Evolutionary conservation across 2,329 filamentous ascomycete species (phyloP).

Genomic region (Ploettnerulaceae sp.): DNA sequence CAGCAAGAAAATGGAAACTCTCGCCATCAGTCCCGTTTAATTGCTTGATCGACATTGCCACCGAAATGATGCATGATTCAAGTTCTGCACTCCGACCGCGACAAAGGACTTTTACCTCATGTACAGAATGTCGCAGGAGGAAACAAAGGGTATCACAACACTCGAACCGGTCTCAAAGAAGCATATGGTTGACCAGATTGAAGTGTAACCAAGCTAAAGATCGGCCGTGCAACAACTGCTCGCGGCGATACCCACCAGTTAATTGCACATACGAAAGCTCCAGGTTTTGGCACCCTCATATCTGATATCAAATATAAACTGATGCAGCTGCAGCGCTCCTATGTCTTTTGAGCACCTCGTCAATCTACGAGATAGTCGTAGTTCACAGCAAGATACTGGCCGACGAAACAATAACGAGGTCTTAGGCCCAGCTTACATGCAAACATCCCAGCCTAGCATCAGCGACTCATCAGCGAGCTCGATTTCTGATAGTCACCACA

Average conservation of each 20-base stretch:
- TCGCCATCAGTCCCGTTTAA: slow-evolving; percentile 2
- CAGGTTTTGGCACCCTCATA: slow-evolving; percentile 12
- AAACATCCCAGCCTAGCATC: slow-evolving; percentile 11
- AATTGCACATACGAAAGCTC: slow-evolving; percentile 24
- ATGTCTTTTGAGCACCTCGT: slow-evolving; percentile 13
- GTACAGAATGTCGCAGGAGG: slow-evolving; percentile 25
- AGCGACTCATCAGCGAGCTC: slow-evolving; percentile 9
- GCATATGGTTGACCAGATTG: slow-evolving; percentile 13
- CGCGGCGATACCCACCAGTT: slow-evolving; percentile 26
- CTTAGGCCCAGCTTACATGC: slow-evolving; percentile 11
- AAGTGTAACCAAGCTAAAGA: slow-evolving; percentile 29
- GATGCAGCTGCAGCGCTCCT: slow-evolving; percentile 18
- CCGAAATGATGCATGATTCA: slow-evolving; percentile 23
- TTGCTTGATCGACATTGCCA: slow-evolving; percentile 9
- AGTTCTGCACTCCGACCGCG: slow-evolving; percentile 18
- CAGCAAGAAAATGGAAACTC: slow-evolving; percentile 13
- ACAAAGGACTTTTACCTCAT: slow-evolving; percentile 25
- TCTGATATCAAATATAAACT: slow-evolving; percentile 1
- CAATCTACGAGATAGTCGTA: slow-evolving; percentile 8
- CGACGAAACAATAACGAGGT: not conserved
- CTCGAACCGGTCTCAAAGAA: slow-evolving; percentile 6
- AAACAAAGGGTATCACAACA: slow-evolving; percentile 24
- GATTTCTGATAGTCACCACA: slow-evolving; percentile 11
- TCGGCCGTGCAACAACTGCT: slow-evolving; percentile 27
- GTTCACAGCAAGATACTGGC: slow-evolving; percentile 1